Evolutionary conservation across 2,329 filamentous ascomycete genomes (phyloP).

Genomic region (Tolypocladium guangdongense): DNA sequence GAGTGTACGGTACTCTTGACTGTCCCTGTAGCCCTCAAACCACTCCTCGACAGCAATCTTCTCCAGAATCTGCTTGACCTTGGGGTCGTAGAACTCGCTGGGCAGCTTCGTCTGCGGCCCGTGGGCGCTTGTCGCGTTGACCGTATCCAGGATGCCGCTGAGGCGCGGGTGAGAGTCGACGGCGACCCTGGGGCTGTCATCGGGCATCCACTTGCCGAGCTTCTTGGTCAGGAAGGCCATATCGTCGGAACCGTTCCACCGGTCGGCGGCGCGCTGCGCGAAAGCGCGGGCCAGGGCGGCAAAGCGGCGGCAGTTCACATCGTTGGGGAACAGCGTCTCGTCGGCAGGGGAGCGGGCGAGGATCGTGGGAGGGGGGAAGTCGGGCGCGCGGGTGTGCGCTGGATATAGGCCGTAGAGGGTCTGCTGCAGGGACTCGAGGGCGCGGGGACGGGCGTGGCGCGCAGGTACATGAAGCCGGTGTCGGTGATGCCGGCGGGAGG

Average conservation of each 20-base stretch:
- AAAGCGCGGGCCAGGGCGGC: conserved; percentile 59
- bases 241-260: conserved; percentile 67
- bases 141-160: conserved; percentile 85
- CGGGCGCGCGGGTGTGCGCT: conserved; percentile 25
- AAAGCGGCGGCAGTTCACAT: conserved; percentile 62
- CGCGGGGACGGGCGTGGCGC: conserved; percentile 63
- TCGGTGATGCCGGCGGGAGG: conserved; percentile 47
- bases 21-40: conserved; percentile 81
- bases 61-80: conserved; percentile 55
- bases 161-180: conserved; percentile 78
- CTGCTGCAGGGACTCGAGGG: conserved; percentile 68
- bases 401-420: conserved; percentile 68
- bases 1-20: conserved; percentile 73
- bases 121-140: conserved; percentile 83
- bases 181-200: conserved; percentile 53
- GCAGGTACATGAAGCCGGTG: conserved; percentile 56
- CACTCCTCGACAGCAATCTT: conserved; percentile 83
- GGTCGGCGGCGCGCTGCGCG: conserved; percentile 57
- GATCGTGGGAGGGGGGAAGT: conserved; percentile 53
- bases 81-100: conserved; percentile 74
- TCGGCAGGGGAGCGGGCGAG: conserved; percentile 53
- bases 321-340: conserved; percentile 74
- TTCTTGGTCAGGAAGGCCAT: conserved; percentile 73
- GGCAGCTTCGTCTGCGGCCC: conserved; percentile 64
- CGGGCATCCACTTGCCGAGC: conserved; percentile 79